Percentiles rank a stretch among this genome's conserved stretches.
Evolutionary conservation across 805 yeast genomes (phyloP).

Genomic region (Myxozyma vanderwaltii): DNA sequence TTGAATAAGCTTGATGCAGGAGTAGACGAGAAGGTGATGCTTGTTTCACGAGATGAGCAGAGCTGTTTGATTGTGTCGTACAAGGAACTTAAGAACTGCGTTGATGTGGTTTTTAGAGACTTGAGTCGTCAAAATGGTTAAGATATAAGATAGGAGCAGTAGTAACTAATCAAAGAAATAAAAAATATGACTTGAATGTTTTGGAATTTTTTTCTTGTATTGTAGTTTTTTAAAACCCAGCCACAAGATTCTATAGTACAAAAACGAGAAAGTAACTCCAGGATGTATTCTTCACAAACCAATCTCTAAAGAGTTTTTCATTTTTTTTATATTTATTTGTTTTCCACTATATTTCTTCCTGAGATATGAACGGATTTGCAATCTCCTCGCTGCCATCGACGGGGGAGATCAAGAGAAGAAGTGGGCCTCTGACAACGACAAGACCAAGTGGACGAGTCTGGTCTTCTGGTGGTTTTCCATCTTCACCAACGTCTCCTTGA

Average conservation of each 20-base stretch:
- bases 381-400: constrained; percentile 69
- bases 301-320: neutral
- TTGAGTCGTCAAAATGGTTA: constrained; percentile 19
- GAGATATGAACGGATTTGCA: constrained; percentile 64
- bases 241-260: neutral
- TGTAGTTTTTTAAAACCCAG: no score
- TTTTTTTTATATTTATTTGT: neutral
- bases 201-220: no score
- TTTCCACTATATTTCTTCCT: constrained; percentile 17
- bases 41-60: constrained; percentile 83
- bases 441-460: constrained; percentile 70
- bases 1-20: constrained; percentile 93
- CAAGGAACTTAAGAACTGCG: constrained; percentile 59
- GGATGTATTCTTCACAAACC: no score
- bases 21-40: constrained; percentile 74
- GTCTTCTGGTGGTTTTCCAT: constrained; percentile 51
- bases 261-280: no score
- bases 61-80: constrained; percentile 82
- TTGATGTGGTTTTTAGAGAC: constrained; percentile 30
- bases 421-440: constrained; percentile 85
- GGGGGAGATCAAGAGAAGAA: constrained; percentile 69
- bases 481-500: constrained; percentile 60
- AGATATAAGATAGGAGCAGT: neutral
- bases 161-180: neutral
- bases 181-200: no score